Percentiles rank a stretch among this genome's conserved stretches.
phyloP scores from a whole-genome alignment of 2,329 filamentous ascomycete genomes.

The Stylonectria norvegica region DNA sequence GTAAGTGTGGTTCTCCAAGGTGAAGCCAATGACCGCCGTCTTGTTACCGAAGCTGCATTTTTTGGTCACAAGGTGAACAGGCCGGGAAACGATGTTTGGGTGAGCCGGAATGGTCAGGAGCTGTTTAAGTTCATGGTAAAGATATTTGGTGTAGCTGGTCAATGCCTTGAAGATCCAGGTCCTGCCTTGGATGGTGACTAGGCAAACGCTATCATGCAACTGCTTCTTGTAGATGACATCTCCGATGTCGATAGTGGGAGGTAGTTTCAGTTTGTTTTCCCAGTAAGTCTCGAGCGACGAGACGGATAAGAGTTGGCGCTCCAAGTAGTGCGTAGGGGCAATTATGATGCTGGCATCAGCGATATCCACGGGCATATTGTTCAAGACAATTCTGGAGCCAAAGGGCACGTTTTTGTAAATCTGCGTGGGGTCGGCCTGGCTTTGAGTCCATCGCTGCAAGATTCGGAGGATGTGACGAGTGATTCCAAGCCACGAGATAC shows the following conservation, averaged over 20 bases:
- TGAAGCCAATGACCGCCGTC: slow-evolving; percentile 54
- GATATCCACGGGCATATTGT: slow-evolving; percentile 47
- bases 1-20: slow-evolving; percentile 50
- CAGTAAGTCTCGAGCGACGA: slow-evolving; percentile 42
- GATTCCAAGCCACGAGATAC: slow-evolving; percentile 49
- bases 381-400: slow-evolving; percentile 55
- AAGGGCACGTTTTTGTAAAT: slow-evolving; percentile 51
- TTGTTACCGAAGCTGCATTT: slow-evolving; percentile 54
- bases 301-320: slow-evolving; percentile 48
- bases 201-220: slow-evolving; percentile 57
- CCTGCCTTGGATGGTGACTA: slow-evolving; percentile 43
- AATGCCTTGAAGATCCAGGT: slow-evolving; percentile 57
- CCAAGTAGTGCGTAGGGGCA: slow-evolving; percentile 50
- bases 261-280: slow-evolving; percentile 39
- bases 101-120: slow-evolving; percentile 52
- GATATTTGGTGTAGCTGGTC: slow-evolving; percentile 55
- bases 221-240: slow-evolving; percentile 50
- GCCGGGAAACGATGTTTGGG: slow-evolving; percentile 49
- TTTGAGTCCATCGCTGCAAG: slow-evolving; percentile 49
- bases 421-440: slow-evolving; percentile 25
- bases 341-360: slow-evolving; percentile 44
- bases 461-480: slow-evolving; percentile 52
- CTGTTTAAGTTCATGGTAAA: slow-evolving; percentile 59
- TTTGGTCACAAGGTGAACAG: slow-evolving; percentile 55
- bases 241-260: slow-evolving; percentile 46